phyloP scores from a whole-genome alignment of 2,329 filamentous ascomycete genomes.

The Trichoderma sp. region DNA sequence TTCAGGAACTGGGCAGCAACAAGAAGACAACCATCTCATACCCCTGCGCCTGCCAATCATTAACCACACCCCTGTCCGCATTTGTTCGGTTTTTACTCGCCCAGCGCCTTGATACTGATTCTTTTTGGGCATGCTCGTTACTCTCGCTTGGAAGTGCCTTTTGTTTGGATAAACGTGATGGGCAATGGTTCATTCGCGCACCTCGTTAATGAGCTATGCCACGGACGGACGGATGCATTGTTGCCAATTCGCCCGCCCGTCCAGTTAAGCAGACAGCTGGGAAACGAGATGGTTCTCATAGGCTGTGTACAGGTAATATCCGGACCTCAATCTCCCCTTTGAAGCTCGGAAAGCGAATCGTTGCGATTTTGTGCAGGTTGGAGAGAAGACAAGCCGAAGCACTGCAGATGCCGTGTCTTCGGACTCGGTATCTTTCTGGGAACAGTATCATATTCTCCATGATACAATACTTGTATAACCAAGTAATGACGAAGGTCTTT shows the following conservation, averaged over 20 bases:
- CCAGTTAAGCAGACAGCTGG: too few species aligned
- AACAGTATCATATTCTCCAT: not conserved
- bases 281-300: too few species aligned
- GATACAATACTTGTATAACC: not conserved
- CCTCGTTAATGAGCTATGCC: too few species aligned
- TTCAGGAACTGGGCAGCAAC: not conserved
- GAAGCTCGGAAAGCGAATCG: not conserved
- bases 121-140: too few species aligned
- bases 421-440: not conserved
- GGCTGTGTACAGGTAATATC: too few species aligned
- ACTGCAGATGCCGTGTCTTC: constrained; percentile 5
- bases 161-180: too few species aligned
- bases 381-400: not conserved
- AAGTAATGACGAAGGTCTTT: not conserved
- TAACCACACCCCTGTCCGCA: not conserved
- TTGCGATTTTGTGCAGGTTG: not conserved
- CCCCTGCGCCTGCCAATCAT: constrained; percentile 14
- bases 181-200: too few species aligned
- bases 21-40: too few species aligned
- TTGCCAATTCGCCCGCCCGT: too few species aligned
- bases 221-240: too few species aligned
- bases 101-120: not conserved
- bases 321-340: too few species aligned
- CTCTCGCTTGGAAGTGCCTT: too few species aligned
- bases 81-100: not conserved